Evolutionary conservation across 768 basidiomycete genomes (phyloP), one percentile per base, ranked within the genome.

Genomic region (Rhodosporidiobolus sp.): DNA sequence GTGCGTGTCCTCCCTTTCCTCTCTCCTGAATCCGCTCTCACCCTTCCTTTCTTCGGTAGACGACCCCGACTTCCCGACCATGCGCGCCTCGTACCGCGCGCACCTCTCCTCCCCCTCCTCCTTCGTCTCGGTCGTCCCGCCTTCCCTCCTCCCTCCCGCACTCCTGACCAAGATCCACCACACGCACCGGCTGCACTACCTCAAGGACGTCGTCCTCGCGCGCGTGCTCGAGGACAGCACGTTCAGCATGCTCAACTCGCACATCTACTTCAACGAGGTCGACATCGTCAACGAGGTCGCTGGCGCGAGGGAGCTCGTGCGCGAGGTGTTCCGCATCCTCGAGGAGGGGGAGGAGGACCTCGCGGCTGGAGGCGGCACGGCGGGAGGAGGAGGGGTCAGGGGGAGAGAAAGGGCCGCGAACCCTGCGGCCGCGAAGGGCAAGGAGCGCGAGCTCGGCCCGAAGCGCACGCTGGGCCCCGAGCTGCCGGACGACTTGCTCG

Each of bases 261-360:
- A 91, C 82, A 93, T 99, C 81, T 92, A 97, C 79, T 98, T 94
- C 86, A 96, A 98, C 83, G 95, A 99, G 81, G 93, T 95, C 78
- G 96, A 99, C 82, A 97, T 99, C 79, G 94, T 99, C 78, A 87
- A 85, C 60, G 88, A 95, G 79, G 86, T 98, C 46, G 90, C 93
- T 79, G 86, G 85, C 68, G 91, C 96, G 77, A 85, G 85, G 3
- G 79, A 82, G 19, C 90, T 97, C 80, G 83, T 97, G 48, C 84
- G 85, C 46, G 89, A 93, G 59, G 85, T 97, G 22, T 90, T 95
- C 48, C 82, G 84, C 55, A 81, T 90, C 52, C 91, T 91, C 22
- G 65, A 74, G 28, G 74, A 69, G 38, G 48, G 50, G 57, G 56
- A 35, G 19, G 61, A 34, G 28, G 22, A 43, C n/a, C 65, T 55